Evolutionary conservation across 768 basidiomycete genomes (phyloP), one percentile per base, ranked within the genome.

Genomic region (Tylopilus sp.): DNA sequence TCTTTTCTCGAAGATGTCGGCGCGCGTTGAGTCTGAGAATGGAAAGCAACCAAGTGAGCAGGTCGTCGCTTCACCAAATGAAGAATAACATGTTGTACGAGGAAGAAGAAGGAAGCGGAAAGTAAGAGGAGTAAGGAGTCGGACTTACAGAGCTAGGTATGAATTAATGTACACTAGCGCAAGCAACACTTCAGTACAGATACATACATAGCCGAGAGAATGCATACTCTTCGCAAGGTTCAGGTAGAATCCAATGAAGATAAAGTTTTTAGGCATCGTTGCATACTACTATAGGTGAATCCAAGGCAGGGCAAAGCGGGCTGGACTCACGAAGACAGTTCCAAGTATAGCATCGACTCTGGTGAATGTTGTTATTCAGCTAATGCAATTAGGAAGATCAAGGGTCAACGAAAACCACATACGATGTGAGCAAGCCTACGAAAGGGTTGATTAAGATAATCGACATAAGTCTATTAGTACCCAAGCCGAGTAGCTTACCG

Each of bases 171-270:
- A 82, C 28, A 83, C 79, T 83, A 42, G 19, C 24, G 14, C 1
- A 16, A 37, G 3, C 30, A 13, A 36, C 9, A 21, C 1, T 2
- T 62, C 29, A 54, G 29, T 19, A 44, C 10, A n/a, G n/a, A n/a
- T n/a, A 5, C 5, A 8, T 22, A 6, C 30, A 41, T 13, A 14
- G 22, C 12, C 8, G 24, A 30, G 17, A 14, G 21, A 41, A 52
- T n/a, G 59, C 80, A 45, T 50, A 82, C 82, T 56, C 66, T 83
- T 82, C 60, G 78, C 77, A 29, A 81, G 63, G 12, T 76, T 68
- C 30, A 83, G 69, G 56, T 80, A 80, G 55, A 81, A 77, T 1
- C 68, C 78, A 71, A 81, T 55, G 68, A 78, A 81, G 48, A 82
- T 68, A 58, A 82, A 75, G 53, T 77, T 83, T 31, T 66, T 45